Conservation (phyloP, 2,329 filamentous ascomycete genomes). For the Allantophomopsis lycopodina region DNA sequence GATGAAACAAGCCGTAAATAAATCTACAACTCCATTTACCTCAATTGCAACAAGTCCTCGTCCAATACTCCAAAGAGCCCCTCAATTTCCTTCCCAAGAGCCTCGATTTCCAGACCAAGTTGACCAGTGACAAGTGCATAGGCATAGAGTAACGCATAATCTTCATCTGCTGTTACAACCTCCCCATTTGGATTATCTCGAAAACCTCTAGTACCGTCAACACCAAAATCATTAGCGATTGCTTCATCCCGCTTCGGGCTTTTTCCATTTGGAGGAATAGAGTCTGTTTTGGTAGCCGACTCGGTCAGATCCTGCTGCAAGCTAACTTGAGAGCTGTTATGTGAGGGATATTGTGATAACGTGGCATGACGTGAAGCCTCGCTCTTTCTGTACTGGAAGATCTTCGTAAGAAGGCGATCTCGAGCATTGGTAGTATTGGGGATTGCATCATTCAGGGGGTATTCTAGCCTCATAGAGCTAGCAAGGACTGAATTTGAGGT, state of each 20-base stretch:
- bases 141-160: constrained; percentile 86
- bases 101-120: constrained; percentile 49
- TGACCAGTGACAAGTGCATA: constrained; percentile 63
- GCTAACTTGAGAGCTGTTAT: too few species aligned
- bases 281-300: too few species aligned
- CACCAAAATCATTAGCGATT: neutral
- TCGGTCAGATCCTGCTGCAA: too few species aligned
- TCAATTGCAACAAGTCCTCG: neutral
- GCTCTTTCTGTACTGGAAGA: constrained; percentile 73
- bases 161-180: constrained; percentile 47
- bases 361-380: constrained; percentile 2
- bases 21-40: neutral
- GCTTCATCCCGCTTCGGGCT: constrained; percentile 3
- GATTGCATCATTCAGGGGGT: constrained; percentile 78
- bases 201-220: too few species aligned
- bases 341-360: too few species aligned
- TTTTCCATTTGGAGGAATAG: too few species aligned
- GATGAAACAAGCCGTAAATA: too few species aligned
- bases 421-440: constrained; percentile 71
- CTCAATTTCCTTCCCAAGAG: constrained; percentile 46
- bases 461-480: constrained; percentile 87
- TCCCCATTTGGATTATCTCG: neutral
- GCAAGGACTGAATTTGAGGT: constrained; percentile 50
- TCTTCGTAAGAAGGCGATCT: constrained; percentile 72
- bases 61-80: constrained; percentile 4